Evolutionary conservation across 2,329 filamentous ascomycete genomes (phyloP), one percentile per base, ranked within the genome.

Genomic region (Calonectria pauciramosa): DNA sequence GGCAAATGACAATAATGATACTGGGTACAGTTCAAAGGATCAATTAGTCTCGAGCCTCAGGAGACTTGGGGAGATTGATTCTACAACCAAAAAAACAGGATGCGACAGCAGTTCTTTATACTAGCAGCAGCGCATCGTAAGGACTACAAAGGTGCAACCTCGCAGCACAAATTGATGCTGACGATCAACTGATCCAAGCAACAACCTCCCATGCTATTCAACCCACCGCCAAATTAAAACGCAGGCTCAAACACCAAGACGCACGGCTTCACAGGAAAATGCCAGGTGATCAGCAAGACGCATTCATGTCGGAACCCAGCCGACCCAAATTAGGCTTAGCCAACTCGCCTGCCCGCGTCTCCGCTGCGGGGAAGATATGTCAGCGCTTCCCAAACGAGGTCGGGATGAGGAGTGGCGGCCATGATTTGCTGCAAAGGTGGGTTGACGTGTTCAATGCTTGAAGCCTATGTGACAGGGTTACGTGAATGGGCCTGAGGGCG

Each of bases 311-410:
- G 60, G 6, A 49, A 28, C 38, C 20, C 20, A 65, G 26, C 60
- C 60, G 60, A 65, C 60, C 60, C 41, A 34, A 65, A 47, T 49
- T 34, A 65, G 60, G 60, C 60, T 65, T 65, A 49, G 60, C 28
- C 28, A 26, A 20, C 18, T 23, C n/a, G 11, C 4, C 20, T 36
- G 26, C 28, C 14, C 38, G 60, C 60, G 30, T 32, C n/a, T 32
- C 41, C 60, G 23, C 38, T 49, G 60, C 60, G 38, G 38, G 41
- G 60, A 47, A 63, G 23, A 11, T 16, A 38, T 26, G 36, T 26
- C 56, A 26, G 36, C 13, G 30, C 1, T 41, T 63, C 56, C 56
- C 23, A 26, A 63, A 28, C 32, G 14, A 16, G 56, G 56, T 41
- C 56, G 56, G 56, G 11, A 41, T 13, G 14, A 18, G 32, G 4